phyloP scores from a whole-genome alignment of 306 rosid species.

The Trifolium pratense region DNA sequence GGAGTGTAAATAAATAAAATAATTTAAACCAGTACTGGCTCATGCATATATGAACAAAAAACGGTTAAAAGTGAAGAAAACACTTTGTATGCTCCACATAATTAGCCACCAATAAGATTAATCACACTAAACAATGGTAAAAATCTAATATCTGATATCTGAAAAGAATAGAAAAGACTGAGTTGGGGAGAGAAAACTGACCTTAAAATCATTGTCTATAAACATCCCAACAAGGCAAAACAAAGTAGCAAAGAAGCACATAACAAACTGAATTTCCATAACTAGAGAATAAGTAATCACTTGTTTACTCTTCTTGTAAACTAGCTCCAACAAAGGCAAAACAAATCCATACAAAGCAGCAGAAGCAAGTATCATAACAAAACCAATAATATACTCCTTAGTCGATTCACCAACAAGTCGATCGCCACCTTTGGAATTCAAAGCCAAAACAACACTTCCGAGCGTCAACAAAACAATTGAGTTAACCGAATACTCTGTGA shows the following conservation, averaged over 20 bases:
- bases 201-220: constrained; percentile 80
- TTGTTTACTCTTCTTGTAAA: constrained; percentile 65
- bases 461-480: constrained; percentile 62
- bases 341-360: constrained; percentile 73
- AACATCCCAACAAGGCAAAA: constrained; percentile 79
- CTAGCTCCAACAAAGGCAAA: constrained; percentile 75
- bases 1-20: too few species aligned
- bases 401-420: constrained; percentile 71
- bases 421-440: constrained; percentile 67
- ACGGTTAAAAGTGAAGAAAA: too few species aligned
- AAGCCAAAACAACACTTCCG: constrained; percentile 68
- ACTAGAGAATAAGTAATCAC: constrained; percentile 63
- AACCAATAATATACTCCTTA: constrained; percentile 58
- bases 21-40: too few species aligned
- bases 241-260: constrained; percentile 68
- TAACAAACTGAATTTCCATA: constrained; percentile 83
- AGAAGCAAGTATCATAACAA: constrained; percentile 70
- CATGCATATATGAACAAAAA: too few species aligned
- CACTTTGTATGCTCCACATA: too few species aligned
- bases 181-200: neutral
- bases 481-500: constrained; percentile 66
- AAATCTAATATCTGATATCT: too few species aligned
- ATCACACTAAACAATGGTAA: too few species aligned
- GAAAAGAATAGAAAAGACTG: neutral
- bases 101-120: too few species aligned